A percentile compares a stretch with the other conserved stretches of the same genome.
Conservation (phyloP, 345 rosid genomes). For the Arabidopsis suecica region DNA sequence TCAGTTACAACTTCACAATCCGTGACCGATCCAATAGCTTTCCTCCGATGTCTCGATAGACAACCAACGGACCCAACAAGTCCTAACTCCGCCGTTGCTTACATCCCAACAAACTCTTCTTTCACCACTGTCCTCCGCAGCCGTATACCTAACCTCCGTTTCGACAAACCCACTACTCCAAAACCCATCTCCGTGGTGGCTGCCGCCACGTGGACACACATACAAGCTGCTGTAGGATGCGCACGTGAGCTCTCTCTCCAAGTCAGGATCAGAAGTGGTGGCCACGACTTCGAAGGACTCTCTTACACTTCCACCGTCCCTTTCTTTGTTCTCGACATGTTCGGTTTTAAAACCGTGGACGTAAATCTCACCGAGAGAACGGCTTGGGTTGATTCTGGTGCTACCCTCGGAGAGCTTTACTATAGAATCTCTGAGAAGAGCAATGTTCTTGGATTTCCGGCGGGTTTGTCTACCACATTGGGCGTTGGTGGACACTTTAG, state of each 20-base stretch:
- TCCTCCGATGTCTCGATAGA: conserved; percentile 35
- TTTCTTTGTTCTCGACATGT: conserved; percentile 50
- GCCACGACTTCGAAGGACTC: conserved; percentile 59
- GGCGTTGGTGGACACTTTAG: conserved; percentile 65
- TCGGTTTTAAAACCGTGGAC: conserved; percentile 36
- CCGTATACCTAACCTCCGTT: conserved; percentile 52
- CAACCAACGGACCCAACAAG: conserved; percentile 20
- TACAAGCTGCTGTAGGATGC: conserved; percentile 48
- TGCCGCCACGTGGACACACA: conserved; percentile 42
- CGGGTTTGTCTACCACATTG: conserved; percentile 48
- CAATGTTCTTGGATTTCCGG: conserved; percentile 51
- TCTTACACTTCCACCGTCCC: conserved; percentile 54
- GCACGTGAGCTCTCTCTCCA: conserved; percentile 46
- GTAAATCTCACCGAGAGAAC: conserved; percentile 38
- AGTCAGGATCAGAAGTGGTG: conserved; percentile 54
- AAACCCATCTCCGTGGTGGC: conserved; percentile 51
- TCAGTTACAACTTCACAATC: conserved; percentile 32
- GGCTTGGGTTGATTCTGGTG: conserved; percentile 53
- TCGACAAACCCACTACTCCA: conserved; percentile 47
- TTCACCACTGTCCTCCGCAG: conserved; percentile 43
- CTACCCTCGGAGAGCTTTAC: conserved; percentile 50
- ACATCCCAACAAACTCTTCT: conserved; percentile 43
- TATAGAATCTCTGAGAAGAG: conserved; percentile 47
- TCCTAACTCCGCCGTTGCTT: conserved; percentile 28
- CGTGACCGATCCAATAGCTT: conserved; percentile 25